Conservation (phyloP, 805 yeast genomes). For the Yarrowia deformans region DNA sequence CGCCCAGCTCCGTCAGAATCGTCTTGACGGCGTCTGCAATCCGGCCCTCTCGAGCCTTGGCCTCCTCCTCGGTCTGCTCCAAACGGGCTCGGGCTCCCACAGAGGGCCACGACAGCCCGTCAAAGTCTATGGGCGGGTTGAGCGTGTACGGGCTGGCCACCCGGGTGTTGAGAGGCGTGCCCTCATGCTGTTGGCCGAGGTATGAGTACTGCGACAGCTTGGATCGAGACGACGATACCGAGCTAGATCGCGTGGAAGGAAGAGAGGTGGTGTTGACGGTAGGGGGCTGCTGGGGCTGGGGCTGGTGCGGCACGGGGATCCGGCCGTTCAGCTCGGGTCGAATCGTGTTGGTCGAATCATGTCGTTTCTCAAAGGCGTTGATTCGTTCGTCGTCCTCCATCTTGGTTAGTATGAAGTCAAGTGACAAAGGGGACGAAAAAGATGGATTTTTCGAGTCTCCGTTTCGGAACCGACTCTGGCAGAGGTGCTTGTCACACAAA, state of each 20-base stretch:
- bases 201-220: slow-evolving; percentile 24
- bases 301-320: slow-evolving; percentile 2
- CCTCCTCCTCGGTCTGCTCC: slow-evolving; percentile 71
- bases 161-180: slow-evolving; percentile 41
- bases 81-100: slow-evolving; percentile 80
- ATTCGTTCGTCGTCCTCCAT: slow-evolving; percentile 20
- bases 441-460: no score
- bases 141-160: slow-evolving; percentile 82
- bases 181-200: slow-evolving; percentile 6
- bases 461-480: no score
- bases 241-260: slow-evolving; percentile 19
- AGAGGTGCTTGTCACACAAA: neutral
- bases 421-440: neutral
- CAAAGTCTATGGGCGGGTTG: slow-evolving; percentile 85
- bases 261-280: slow-evolving; percentile 7
- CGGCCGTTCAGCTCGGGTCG: slow-evolving; percentile 29
- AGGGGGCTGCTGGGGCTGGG: slow-evolving; percentile 1
- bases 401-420: neutral
- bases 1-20: slow-evolving; percentile 83
- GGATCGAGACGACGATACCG: slow-evolving; percentile 30
- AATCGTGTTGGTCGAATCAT: slow-evolving; percentile 32
- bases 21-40: slow-evolving; percentile 84
- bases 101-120: slow-evolving; percentile 95
- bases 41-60: slow-evolving; percentile 68
- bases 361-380: slow-evolving; percentile 30